Base-by-base conservation (phyloP, 2,329 filamentous ascomycete species). In the Colletotrichum agaves region DNA sequence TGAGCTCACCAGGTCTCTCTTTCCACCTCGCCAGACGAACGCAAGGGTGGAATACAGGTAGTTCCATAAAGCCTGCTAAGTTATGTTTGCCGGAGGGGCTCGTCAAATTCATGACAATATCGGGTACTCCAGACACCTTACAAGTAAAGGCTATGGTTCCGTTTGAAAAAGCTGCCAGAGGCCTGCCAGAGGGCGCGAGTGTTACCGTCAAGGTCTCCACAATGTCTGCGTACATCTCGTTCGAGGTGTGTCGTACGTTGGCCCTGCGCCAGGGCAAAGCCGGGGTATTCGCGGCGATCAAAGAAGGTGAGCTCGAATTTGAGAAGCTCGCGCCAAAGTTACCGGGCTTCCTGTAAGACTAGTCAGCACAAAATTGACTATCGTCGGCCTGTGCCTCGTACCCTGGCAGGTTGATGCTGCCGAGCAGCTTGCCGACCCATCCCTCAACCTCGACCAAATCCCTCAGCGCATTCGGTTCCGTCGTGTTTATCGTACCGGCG, bases 31-130 rank as follows among this genome's bases (percentile, higher is more conserved):
- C 91, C 3, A 99, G 83, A 17, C 96, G 87, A 8, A 99, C 96
- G 74, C 96, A 98, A 0, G 96, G 96, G 77, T 99, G 96, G 73
- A 99, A 99, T 0, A 98, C 94, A 1, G 95, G 96, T 2, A 97
- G 83, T 71, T 97, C 91, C 77, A 99, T 88, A 39, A 94, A 87
- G 70, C 87, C 88, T 15, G 83, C 86, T 55, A 98, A 85, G 57
- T 90, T 90, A 75, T 92, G 91, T 71, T 90, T 92, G n/a, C 93
- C 92, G 1, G 93, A 93, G 0, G 93, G 92, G 2, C 93, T 91
- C 0, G 91, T 91, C 31, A 99, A 85, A 13, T 87, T 91, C 10
- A 99, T 82, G 17, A 93, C 78, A n/a, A 99, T 86, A 76, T 99
- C 95, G 1, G 96, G 96, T 3, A 98, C 88, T 4, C 96, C 96